phyloP scores from a whole-genome alignment of 441 rosid species.

The Theobroma grandiflorum region DNA sequence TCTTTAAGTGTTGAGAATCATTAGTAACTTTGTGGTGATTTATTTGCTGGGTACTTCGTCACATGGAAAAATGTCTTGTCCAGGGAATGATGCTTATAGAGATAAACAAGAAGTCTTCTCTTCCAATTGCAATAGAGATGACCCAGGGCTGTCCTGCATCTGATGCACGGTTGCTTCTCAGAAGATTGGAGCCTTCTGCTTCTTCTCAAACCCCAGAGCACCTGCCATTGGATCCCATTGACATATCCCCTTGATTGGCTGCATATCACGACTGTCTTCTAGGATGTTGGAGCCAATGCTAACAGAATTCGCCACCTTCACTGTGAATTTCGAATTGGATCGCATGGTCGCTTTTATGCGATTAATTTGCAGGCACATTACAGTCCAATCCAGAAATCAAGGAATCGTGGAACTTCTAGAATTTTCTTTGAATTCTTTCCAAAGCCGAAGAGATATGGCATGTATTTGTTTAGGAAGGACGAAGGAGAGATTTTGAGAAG shows the following conservation, averaged over 20 bases:
- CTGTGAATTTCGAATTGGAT: neutral
- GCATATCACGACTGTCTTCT: neutral
- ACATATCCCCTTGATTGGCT: constrained; percentile 56
- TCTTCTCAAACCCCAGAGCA: constrained; percentile 32
- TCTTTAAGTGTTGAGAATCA: neutral
- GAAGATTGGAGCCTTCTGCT: constrained; percentile 55
- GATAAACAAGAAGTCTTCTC: constrained; percentile 56
- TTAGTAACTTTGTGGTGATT: neutral
- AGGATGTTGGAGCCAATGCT: neutral
- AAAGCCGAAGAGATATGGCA: neutral
- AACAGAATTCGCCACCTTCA: neutral
- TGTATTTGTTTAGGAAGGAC: neutral
- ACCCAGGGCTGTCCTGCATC: constrained; percentile 69
- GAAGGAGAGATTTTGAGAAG: neutral
- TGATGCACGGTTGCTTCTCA: constrained; percentile 80
- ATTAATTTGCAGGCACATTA: neutral
- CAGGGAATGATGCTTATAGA: constrained; percentile 88
- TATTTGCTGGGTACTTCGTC: constrained; percentile 18
- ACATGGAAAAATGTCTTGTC: constrained; percentile 28
- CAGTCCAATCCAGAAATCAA: neutral
- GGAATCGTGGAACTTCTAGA: neutral
- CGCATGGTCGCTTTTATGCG: neutral
- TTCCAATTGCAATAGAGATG: constrained; percentile 83
- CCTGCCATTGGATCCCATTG: constrained; percentile 37
- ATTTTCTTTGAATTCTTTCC: neutral